Evolutionary conservation across 1,284 basidiomycete species (phyloP).

Genomic region (Laetiporus sulphureus): DNA sequence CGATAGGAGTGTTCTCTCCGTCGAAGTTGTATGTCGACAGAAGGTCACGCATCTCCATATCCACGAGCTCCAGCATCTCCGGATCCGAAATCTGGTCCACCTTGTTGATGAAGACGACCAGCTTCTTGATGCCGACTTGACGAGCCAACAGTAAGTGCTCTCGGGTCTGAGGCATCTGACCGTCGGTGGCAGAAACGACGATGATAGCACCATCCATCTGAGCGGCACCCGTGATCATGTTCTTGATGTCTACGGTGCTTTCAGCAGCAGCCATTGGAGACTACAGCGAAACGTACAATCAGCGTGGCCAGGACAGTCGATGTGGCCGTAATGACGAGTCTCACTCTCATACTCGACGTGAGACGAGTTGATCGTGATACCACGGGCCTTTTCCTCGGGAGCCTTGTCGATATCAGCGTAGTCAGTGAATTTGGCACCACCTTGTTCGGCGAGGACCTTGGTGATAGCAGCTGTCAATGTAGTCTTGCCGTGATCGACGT

Average conservation of each 20-base stretch:
- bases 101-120: slow-evolving; percentile 99
- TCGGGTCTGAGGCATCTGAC: slow-evolving; percentile 99
- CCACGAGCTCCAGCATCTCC: slow-evolving; percentile 99
- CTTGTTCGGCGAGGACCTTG: slow-evolving; percentile 80
- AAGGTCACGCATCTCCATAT: slow-evolving; percentile 99
- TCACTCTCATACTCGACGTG: slow-evolving; percentile 98
- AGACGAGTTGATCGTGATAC: slow-evolving; percentile 94
- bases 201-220: slow-evolving; percentile 99
- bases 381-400: slow-evolving; percentile 99
- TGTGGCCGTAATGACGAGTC: slow-evolving; percentile 95
- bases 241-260: slow-evolving; percentile 71
- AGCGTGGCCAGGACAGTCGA: slow-evolving; percentile 96
- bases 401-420: slow-evolving; percentile 99
- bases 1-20: slow-evolving; percentile 94
- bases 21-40: slow-evolving; percentile 91
- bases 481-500: slow-evolving; percentile 95
- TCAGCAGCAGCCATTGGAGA: slow-evolving; percentile 2
- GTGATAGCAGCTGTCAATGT: slow-evolving; percentile 99
- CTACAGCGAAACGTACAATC: slow-evolving; percentile 57
- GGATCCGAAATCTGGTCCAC: slow-evolving; percentile 95
- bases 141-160: slow-evolving; percentile 97
- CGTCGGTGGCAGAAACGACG: slow-evolving; percentile 97
- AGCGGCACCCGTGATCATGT: slow-evolving; percentile 99
- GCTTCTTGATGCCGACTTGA: slow-evolving; percentile 97
- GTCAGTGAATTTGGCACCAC: slow-evolving; percentile 94